Evolutionary conservation across 257 asterid genomes (phyloP).

Genomic region (Capsicum chinense): DNA sequence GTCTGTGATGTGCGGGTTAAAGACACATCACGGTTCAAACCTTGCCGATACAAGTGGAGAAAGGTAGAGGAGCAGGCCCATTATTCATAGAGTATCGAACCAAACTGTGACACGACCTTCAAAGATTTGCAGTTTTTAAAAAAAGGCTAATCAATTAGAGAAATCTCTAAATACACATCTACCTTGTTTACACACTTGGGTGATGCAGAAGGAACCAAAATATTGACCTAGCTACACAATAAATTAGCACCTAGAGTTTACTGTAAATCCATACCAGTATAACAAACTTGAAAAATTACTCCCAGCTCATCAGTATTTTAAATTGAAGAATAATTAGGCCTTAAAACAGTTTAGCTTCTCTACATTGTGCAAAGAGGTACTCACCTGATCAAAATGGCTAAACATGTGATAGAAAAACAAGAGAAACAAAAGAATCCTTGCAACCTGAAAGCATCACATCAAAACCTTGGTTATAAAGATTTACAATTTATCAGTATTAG

Average conservation of each 20-base stretch:
- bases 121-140: background rate
- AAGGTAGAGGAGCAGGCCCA: background rate
- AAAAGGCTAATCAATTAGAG: background rate
- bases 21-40: background rate
- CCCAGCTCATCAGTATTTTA: background rate
- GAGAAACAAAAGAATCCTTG: slow-evolving; percentile 73
- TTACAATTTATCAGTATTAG: background rate
- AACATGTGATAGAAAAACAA: slow-evolving; percentile 80
- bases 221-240: background rate
- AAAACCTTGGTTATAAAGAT: slow-evolving; percentile 24
- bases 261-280: background rate
- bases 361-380: slow-evolving; percentile 27
- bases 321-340: slow-evolving; percentile 5
- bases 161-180: background rate
- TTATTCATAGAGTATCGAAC: background rate
- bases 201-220: slow-evolving; percentile 12
- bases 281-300: background rate
- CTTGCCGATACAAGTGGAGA: background rate
- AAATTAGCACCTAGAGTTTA: slow-evolving; percentile 4
- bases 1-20: background rate
- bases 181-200: background rate
- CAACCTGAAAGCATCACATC: slow-evolving; percentile 62
- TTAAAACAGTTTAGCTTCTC: background rate
- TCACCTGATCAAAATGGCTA: slow-evolving; percentile 82
- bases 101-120: background rate